Base-by-base conservation (phyloP, 108 stramenopile genomes). In the Fragilaria crotonensis region DNA sequence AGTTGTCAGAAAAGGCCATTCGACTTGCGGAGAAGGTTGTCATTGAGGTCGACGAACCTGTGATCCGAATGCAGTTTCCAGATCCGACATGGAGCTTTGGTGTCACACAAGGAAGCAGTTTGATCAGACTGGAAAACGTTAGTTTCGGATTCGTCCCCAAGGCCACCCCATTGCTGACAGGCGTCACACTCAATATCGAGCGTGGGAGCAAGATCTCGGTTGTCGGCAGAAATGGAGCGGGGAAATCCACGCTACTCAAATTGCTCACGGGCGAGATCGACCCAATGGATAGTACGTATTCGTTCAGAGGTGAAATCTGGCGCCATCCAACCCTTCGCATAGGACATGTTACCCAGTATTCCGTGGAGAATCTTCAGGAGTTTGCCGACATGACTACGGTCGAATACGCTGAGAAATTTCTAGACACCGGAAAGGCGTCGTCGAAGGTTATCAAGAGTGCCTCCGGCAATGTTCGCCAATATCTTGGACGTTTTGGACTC, bases 211-310 rank as follows among this genome's bases (percentile, higher is more conserved):
- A 84, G 70, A 83, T 87, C 53, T 93, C 90, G 2, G 25, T 96
- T 5, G 89, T 94, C 0, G 95, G 93, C 2, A 87, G 63, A 29
- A 96, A 96, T 80, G 95, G 95, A 19, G 53, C 62, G 29, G 96
- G 92, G 1, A 95, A 95, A 55, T 75, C 80, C 7, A 94, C 96
- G 0, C 70, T 97, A 30, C 57, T 94, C 45, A 92, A 93, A 53
- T 72, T 92, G 41, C 76, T 97, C 25, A 71, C 72, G 2, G 80
- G 87, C 45, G 62, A 79, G 27, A 55, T 94, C 20, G 75, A 83
- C 49, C 78, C 78, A 28, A 56, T 83, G 25, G 73, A 78, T 41
- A 75, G 68, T 19, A 71, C 81, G 33, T 78, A 78, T 48, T 68
- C 68, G 52, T 73, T 72, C 11, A 32, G 17, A 25, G 85, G 85